Conservation (phyloP, 176 grass and related monocot genomes). For the Ampelocalamus luodianensis region DNA sequence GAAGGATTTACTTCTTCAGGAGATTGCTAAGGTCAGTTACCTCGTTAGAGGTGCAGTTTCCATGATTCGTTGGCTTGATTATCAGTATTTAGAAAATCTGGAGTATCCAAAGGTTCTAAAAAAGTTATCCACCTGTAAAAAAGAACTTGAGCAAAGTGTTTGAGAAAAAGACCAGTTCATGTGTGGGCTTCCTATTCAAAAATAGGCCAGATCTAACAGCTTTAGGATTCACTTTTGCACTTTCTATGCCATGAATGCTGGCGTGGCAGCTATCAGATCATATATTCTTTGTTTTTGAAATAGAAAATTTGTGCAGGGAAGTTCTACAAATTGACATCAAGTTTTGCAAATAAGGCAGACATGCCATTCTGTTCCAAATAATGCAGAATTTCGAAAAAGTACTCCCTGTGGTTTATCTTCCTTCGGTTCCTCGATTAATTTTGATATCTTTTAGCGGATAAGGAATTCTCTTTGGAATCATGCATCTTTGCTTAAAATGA, state of each 20-base stretch:
- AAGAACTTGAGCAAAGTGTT: constrained; percentile 4
- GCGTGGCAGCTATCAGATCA: neutral
- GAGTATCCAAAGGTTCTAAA: neutral
- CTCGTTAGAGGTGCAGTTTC: constrained; percentile 6
- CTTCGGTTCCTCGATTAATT: neutral
- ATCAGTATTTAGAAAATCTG: constrained; percentile 8
- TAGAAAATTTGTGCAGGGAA: constrained; percentile 12
- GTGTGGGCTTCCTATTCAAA: neutral
- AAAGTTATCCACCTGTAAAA: neutral
- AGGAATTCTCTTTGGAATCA: neutral
- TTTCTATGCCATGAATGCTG: constrained; percentile 16
- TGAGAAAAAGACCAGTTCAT: neutral
- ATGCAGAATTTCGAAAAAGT: constrained; percentile 3
- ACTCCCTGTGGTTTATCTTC: constrained; percentile 17
- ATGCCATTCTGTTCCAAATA: constrained; percentile 4
- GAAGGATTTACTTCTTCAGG: constrained; percentile 94
- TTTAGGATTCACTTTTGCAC: neutral
- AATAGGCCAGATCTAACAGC: neutral
- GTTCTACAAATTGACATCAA: neutral
- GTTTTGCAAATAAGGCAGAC: neutral
- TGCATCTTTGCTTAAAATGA: constrained; percentile 39
- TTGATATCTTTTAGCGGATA: neutral
- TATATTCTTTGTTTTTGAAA: constrained; percentile 12
- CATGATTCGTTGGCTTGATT: neutral
- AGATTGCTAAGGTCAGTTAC: constrained; percentile 82